Base-by-base conservation (phyloP, 2,329 filamentous ascomycete genomes). In the Aspergillus sojae region DNA sequence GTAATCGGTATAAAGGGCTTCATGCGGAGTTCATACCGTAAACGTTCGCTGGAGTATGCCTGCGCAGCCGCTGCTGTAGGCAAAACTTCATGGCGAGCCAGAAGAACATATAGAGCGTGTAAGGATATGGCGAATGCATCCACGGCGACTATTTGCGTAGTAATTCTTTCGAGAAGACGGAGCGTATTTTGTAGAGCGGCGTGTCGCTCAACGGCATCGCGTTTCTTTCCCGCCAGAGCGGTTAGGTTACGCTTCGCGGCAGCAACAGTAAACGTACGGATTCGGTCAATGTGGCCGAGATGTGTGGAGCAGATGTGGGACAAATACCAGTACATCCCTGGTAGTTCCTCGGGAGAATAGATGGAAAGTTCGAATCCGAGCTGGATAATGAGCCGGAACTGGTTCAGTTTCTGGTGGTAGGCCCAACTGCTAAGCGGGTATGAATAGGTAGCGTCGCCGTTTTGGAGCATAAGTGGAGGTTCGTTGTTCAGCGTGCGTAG, bases 321-420 rank as follows among this genome's bases (percentile, higher is more conserved):
- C 66, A 97, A 81, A 75, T 97, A 93, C 88, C 91, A 95, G 77
- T 98, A 98, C 91, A 97, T 96, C 28, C 88, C 89, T 0, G 89
- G 86, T 11, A 95, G 83, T 76, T 99, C 95, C 75, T 96, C 91
- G 0, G 88, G 85, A 59, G 94, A 89, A 77, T 98, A 98, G 11
- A 97, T 87, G 50, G 94, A 90, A 14, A 97, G 88, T 78, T 99
- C 95, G 76, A 99, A 98, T 14, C 96, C 95, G 36, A 97, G 87
- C 73, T 97, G 91, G 19, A 97, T 85, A 53, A 96, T 90, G 83
- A 89, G 91, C 74, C 94, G 90, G 85, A 97, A 92, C 72, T 94
- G 88, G 34, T 86, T 87, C n/a, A 97, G 84, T 77, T 97, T 98
- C 78, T 96, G 92, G 64, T 94, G 86, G 71, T 94, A 96, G 0